Evolutionary conservation across 2,329 filamentous ascomycete genomes (phyloP), one percentile per base, ranked within the genome.

Genomic region (Tolypocladium sp.): DNA sequence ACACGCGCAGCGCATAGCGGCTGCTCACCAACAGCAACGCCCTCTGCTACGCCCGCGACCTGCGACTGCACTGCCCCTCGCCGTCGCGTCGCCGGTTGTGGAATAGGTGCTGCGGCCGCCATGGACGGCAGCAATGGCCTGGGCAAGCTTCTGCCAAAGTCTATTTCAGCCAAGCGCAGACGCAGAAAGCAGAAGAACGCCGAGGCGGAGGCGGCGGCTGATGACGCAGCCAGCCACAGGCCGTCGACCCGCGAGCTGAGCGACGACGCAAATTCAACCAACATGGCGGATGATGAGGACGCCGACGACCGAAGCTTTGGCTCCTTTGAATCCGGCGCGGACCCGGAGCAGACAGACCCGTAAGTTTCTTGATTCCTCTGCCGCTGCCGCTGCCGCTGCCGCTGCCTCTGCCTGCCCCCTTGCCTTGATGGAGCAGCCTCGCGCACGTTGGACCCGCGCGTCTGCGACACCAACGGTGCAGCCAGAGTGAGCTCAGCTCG

Each of bases 81-180:
- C 25, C 25, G 10, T 30, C 25, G 25, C 15, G 2, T 30, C 6
- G 12, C 44, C 44, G 25, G 13, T 49, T 30, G 44, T n/a, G 46
- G 46, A 30, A 49, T n/a, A 33, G 46, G 25, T 27, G 46, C 46
- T 12, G 49, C 49, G 17, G 27, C 62, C 38, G 61, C 61, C 63
- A 63, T 56, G 53, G 61, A 52, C 42, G 35, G 57, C 57, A 61
- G 61, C 58, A 74, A 69, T 62, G 73, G 74, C 15, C 70, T 83
- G 51, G 76, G 74, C 59, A 84, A 82, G 70, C 74, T 85, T 37
- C 70, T 86, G 41, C 77, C 81, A 57, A 82, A 80, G 66, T 74
- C 76, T 42, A 76, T 85, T 58, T 71, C 73, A 35, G 74, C 75
- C 55, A 81, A 79, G 66, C 77, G 79, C 54, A 76, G 79, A 55